phyloP scores from a whole-genome alignment of 2,329 filamentous ascomycete species.

The Pseudocercospora fijiensis region DNA sequence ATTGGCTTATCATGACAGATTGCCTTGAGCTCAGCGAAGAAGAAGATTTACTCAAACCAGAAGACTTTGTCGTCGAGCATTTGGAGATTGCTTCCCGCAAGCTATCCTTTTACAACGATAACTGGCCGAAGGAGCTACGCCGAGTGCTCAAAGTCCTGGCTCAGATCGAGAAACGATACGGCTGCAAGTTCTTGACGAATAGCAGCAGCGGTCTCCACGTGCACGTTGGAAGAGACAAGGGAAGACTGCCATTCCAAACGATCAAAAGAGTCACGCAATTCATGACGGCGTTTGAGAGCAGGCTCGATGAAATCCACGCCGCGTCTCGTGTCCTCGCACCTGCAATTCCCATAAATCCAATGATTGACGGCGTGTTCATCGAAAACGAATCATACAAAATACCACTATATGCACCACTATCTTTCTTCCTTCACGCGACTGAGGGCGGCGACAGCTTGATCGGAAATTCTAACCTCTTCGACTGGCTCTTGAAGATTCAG shows the following conservation, averaged over 20 bases:
- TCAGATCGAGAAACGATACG: neutral
- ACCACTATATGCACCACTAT: slow-evolving; percentile 6
- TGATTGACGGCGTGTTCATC: neutral
- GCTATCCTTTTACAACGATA: neutral
- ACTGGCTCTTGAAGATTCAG: slow-evolving; percentile 8
- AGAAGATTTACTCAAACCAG: slow-evolving; percentile 1
- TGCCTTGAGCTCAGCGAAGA: neutral
- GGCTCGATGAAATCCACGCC: slow-evolving; percentile 8
- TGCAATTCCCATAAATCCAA: neutral
- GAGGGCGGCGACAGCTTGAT: neutral
- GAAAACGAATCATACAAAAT: neutral
- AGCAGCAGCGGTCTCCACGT: slow-evolving; percentile 7
- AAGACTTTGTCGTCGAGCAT: neutral
- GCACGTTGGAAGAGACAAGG: neutral
- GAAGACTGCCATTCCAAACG: neutral
- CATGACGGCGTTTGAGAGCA: slow-evolving; percentile 9
- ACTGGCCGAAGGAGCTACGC: slow-evolving; percentile 5
- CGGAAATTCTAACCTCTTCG: neutral
- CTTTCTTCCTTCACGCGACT: slow-evolving; percentile 6
- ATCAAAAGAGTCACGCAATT: slow-evolving; percentile 7
- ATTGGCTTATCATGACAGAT: neutral
- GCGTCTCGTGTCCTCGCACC: slow-evolving; percentile 4
- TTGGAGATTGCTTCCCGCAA: slow-evolving; percentile 5
- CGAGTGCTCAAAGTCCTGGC: slow-evolving; percentile 6
- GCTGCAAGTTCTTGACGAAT: slow-evolving; percentile 10